Conservation (phyloP, 805 yeast species). For the Ogataea saltuana region DNA sequence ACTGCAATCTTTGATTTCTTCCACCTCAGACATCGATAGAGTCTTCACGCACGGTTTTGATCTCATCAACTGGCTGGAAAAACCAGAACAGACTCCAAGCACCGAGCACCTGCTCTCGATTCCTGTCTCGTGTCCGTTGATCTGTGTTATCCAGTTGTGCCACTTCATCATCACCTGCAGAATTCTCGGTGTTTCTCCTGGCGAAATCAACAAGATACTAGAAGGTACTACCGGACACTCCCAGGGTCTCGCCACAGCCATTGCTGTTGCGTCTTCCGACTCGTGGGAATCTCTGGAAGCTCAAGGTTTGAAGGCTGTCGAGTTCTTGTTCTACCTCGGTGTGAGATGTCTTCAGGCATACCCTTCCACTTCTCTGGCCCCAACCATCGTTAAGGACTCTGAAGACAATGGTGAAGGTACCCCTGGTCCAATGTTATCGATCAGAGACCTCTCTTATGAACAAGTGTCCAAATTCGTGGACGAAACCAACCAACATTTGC, state of each 20-base stretch:
- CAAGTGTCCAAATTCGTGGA: constrained; percentile 80
- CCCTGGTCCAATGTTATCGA: constrained; percentile 96
- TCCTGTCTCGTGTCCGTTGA: constrained; percentile 96
- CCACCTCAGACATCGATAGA: constrained; percentile 77
- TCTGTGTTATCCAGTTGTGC: constrained; percentile 91
- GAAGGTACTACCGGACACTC: constrained; percentile 86
- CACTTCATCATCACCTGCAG: constrained; percentile 89
- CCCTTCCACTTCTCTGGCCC: constrained; percentile 93
- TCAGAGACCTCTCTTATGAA: constrained; percentile 79
- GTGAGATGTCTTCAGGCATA: constrained; percentile 86
- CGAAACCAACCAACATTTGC: constrained; percentile 90
- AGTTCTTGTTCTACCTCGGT: constrained; percentile 89
- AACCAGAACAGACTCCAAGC: constrained; percentile 86
- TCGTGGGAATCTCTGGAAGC: constrained; percentile 82
- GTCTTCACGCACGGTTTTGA: constrained; percentile 93
- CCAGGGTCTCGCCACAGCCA: constrained; percentile 90
- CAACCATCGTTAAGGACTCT: constrained; percentile 88
- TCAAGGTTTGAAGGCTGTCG: constrained; percentile 74
- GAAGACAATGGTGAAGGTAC: constrained; percentile 92
- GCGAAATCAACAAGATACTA: constrained; percentile 71
- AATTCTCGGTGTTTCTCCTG: constrained; percentile 84
- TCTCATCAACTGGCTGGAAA: constrained; percentile 80
- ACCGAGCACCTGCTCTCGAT: constrained; percentile 84
- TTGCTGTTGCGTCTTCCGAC: constrained; percentile 80
- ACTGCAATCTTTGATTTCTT: constrained; percentile 65